Evolutionary conservation across 768 basidiomycete genomes (phyloP), one percentile per base, ranked within the genome.

Genomic region (Megacollybia marginata): DNA sequence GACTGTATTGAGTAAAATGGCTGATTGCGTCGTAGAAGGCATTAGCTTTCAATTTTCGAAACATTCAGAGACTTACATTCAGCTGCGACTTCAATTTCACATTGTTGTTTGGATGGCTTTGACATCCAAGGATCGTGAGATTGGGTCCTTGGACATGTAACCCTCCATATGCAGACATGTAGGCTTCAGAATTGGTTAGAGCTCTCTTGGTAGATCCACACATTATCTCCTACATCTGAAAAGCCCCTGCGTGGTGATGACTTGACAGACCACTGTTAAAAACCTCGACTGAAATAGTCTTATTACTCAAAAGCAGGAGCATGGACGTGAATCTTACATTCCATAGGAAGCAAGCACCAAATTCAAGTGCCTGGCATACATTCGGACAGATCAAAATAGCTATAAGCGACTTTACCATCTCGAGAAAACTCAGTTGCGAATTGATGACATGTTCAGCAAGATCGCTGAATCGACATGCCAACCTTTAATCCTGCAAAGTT

Each of bases 401-500:
- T 9, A 40, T 40, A 3, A 28, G 23, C 23, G 23, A 28, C 23
- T 28, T 2, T 51, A 66, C 68, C 66, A 67, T 66, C 48, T 61
- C 58, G 3, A 67, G 44, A 44, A 52, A 74, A 19, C 72, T 70
- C 0, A 69, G 62, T 10, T 71, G 66, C 4, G 63, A 65, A 13
- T 61, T 63, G 33, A 74, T 70, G 32, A 74, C 52, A 46, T 74
- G 73, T 15, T 71, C 62, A 0, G 69, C 66, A 10, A 74, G 58
- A 32, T 62, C 64, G 65, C 46, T 68, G 66, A 0, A 67, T 68
- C 10, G 42, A 47, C 36, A 33, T 9, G 33, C 50, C 52, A 7
- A 59, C 4, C 15, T 32, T 35, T 5, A 59, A 15, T 12, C 31
- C 42, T 16, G 32, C 19, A 23, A 36, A 33, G 32, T 53, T 53